Evolutionary conservation across 331 rosid genomes (phyloP), one percentile per base, ranked within the genome.

Genomic region (Rosa hybrid): DNA sequence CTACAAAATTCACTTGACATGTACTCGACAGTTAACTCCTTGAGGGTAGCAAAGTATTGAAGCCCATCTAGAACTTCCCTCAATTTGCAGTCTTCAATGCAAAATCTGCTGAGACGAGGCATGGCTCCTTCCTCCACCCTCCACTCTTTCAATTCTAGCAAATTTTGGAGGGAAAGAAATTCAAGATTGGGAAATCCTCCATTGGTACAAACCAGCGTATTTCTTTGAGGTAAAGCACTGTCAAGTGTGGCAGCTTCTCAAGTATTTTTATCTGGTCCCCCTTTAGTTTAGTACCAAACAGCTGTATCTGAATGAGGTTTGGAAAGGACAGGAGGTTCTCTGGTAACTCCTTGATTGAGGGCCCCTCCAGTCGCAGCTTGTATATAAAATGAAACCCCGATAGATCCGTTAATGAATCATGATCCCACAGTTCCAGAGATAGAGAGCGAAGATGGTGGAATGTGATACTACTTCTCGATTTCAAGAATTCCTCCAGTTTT

Each of bases 101-200:
- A 38, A 50, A 90, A 49, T 39, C 71, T 50, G 21, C 20, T 6
- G 63, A 81, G 89, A 39, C 48, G 41, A 21, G 80, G 60, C 84
- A 86, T 82, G 20, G 87, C 86, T 44, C 79, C 81, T 74, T 71
- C 49, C 78, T 86, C 85, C 70, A 90, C 60, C 53, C 21, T 68
- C 91, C 90, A 90, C 51, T 84, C 86, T 34, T 81, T 72, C 34
- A 90, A 41, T 68, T 76, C 69, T 2, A 27, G 50, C 49, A 86
- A 77, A 25, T 72, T 49, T 0, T 82, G 69, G 1, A 87, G 83
- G 5, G 20, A 10, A 4, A 86, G 84, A 78, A 51, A 56, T 78
- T 87, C 74, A 0, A 86, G 82, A 30, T 77, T 83, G 27, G 84
- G 88, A 81, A 88, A 88, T 79, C 91, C 91, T 71, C 81, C 69